Conservation (phyloP, 768 basidiomycete species). For the Xerocomellus amylosporus region DNA sequence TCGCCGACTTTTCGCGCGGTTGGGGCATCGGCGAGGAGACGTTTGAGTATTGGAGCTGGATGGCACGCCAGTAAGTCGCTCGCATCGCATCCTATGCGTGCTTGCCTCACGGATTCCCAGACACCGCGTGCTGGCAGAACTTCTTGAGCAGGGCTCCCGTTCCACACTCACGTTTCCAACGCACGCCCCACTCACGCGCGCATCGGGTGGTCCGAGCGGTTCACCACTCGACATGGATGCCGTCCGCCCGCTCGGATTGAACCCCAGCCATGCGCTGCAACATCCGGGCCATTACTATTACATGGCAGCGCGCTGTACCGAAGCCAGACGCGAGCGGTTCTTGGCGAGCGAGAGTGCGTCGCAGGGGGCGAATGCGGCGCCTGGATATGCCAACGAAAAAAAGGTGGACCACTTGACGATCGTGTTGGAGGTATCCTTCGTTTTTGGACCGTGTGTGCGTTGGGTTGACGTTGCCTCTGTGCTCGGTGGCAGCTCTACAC, state of each 20-base stretch:
- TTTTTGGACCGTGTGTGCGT: not conserved
- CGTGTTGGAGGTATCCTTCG: constrained; percentile 65
- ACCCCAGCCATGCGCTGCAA: constrained; percentile 80
- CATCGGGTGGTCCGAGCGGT: constrained; percentile 22
- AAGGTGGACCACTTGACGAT: constrained; percentile 87
- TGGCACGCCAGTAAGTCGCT: constrained; percentile 76
- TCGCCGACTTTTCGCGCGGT: constrained; percentile 80
- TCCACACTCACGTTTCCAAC: constrained; percentile 61
- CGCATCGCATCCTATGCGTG: not conserved
- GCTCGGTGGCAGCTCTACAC: constrained; percentile 69
- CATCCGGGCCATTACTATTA: constrained; percentile 89
- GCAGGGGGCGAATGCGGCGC: constrained; percentile 43
- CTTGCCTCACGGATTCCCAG: constrained; percentile 36
- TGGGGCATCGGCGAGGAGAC: constrained; percentile 98
- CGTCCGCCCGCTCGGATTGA: constrained; percentile 62
- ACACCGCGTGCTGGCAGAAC: constrained; percentile 85
- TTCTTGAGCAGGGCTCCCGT: constrained; percentile 78
- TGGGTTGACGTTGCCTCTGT: not conserved
- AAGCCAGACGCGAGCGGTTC: constrained; percentile 69
- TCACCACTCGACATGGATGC: constrained; percentile 51
- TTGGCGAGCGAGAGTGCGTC: constrained; percentile 46
- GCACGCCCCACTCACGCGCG: constrained; percentile 43
- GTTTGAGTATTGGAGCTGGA: constrained; percentile 98
- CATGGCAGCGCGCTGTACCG: constrained; percentile 83
- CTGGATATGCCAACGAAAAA: constrained; percentile 85